phyloP scores from a whole-genome alignment of 768 basidiomycete genomes.

The Neoboletus brunneissimus region DNA sequence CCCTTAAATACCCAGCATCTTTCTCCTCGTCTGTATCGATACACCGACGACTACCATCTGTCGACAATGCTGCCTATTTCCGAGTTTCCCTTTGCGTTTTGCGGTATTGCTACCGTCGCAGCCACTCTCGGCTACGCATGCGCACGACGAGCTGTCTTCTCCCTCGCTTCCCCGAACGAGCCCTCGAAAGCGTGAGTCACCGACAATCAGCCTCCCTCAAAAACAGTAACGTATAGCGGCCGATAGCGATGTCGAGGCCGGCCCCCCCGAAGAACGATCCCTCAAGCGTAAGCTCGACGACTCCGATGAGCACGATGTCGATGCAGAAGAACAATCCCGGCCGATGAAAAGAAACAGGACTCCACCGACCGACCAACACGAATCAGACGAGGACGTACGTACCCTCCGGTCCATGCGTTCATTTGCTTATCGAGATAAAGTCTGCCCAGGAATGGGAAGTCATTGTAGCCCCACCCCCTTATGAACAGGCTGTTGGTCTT shows the following conservation, averaged over 20 bases:
- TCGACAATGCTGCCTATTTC: conserved; percentile 45
- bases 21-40: conserved; percentile 11
- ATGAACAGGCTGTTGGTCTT: conserved; percentile 17
- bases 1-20: conserved; percentile 21
- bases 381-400: conserved; percentile 30
- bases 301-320: conserved; percentile 21
- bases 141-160: conserved; percentile 37
- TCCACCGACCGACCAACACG: conserved; percentile 35
- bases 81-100: conserved; percentile 55
- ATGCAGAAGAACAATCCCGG: conserved; percentile 30
- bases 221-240: conserved; percentile 25
- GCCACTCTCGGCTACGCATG: conserved; percentile 59
- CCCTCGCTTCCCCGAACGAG: conserved; percentile 19
- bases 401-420: conserved; percentile 2
- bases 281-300: conserved; percentile 33
- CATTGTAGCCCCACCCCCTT: conserved; percentile 31
- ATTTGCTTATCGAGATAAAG: conserved; percentile 23
- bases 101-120: conserved; percentile 57
- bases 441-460: conserved; percentile 32
- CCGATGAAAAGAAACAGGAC: conserved; percentile 41
- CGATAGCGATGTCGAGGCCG: conserved; percentile 33
- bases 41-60: neutral
- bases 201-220: conserved; percentile 30
- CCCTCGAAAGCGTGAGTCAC: conserved; percentile 31
- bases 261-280: conserved; percentile 27